Conservation (phyloP, 768 basidiomycete species). For the Leccinum variicolor region DNA sequence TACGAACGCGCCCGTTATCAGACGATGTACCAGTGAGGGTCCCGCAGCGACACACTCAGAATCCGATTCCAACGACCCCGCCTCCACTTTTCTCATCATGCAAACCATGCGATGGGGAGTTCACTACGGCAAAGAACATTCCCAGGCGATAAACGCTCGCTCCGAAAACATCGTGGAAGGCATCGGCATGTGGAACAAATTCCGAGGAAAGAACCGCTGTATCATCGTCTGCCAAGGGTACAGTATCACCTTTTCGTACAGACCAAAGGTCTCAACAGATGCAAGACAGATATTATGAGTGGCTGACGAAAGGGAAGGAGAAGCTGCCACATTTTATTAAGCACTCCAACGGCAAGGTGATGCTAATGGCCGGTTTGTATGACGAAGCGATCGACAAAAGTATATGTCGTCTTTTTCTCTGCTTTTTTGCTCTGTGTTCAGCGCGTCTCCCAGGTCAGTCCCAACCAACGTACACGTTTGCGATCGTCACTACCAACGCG, state of each 20-base stretch:
- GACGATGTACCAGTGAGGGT: slow-evolving; percentile 34
- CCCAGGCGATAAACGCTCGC: slow-evolving; percentile 90
- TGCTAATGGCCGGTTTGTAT: slow-evolving; percentile 89
- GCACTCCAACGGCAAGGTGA: slow-evolving; percentile 55
- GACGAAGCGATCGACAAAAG: slow-evolving; percentile 70
- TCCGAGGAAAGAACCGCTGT: slow-evolving; percentile 82
- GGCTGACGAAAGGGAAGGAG: slow-evolving; percentile 80
- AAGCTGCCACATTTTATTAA: slow-evolving; percentile 83
- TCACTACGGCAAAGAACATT: slow-evolving; percentile 60
- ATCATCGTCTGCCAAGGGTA: slow-evolving; percentile 80
- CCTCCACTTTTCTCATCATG: slow-evolving; percentile 43
- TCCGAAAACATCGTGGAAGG: slow-evolving; percentile 75
- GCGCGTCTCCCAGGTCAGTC: slow-evolving; percentile 40
- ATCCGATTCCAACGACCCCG: slow-evolving; percentile 1
- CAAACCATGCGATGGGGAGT: slow-evolving; percentile 93
- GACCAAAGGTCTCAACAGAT: background rate
- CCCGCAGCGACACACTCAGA: background rate
- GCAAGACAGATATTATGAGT: slow-evolving; percentile 80
- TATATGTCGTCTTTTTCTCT: slow-evolving; percentile 17
- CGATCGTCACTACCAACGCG: slow-evolving; percentile 83
- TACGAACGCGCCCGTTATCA: slow-evolving; percentile 71
- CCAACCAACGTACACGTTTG: slow-evolving; percentile 72
- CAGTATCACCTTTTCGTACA: background rate
- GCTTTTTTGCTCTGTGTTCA: background rate
- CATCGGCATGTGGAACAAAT: slow-evolving; percentile 80